Evolutionary conservation across 768 basidiomycete genomes (phyloP).

Genomic region (Leccinum fibrillosum): DNA sequence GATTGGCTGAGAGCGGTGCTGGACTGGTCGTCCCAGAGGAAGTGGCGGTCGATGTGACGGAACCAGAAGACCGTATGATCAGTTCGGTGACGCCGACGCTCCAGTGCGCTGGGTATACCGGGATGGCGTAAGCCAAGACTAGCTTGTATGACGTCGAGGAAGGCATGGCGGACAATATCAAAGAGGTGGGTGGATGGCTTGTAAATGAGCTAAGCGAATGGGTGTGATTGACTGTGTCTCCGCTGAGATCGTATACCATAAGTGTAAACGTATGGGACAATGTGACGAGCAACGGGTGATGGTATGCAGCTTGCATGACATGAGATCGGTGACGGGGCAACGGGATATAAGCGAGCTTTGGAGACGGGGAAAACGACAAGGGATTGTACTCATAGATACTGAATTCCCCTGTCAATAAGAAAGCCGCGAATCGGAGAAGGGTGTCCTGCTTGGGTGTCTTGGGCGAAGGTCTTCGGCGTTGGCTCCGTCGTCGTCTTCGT

Average conservation of each 20-base stretch:
- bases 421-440: constrained; percentile 48
- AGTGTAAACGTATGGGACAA: constrained; percentile 66
- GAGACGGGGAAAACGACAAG: constrained; percentile 37
- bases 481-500: no score
- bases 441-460: constrained; percentile 29
- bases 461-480: constrained; percentile 24
- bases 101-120: constrained; percentile 82
- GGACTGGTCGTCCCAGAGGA: constrained; percentile 6
- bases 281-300: constrained; percentile 74
- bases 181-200: constrained; percentile 73
- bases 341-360: constrained; percentile 49
- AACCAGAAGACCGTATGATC: constrained; percentile 46
- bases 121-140: constrained; percentile 68
- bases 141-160: constrained; percentile 63
- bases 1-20: constrained; percentile 27
- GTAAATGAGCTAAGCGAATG: constrained; percentile 77
- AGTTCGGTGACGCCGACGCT: constrained; percentile 75
- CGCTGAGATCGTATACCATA: constrained; percentile 68
- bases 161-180: constrained; percentile 66
- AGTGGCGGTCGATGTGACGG: constrained; percentile 5
- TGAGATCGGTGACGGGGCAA: constrained; percentile 38
- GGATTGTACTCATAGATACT: constrained; percentile 54
- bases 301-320: constrained; percentile 66
- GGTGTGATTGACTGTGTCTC: constrained; percentile 46
- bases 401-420: constrained; percentile 70